A percentile compares a stretch with the other conserved stretches of the same genome.
Conservation (phyloP, 1,284 basidiomycete genomes). For the Boletus mariae region DNA sequence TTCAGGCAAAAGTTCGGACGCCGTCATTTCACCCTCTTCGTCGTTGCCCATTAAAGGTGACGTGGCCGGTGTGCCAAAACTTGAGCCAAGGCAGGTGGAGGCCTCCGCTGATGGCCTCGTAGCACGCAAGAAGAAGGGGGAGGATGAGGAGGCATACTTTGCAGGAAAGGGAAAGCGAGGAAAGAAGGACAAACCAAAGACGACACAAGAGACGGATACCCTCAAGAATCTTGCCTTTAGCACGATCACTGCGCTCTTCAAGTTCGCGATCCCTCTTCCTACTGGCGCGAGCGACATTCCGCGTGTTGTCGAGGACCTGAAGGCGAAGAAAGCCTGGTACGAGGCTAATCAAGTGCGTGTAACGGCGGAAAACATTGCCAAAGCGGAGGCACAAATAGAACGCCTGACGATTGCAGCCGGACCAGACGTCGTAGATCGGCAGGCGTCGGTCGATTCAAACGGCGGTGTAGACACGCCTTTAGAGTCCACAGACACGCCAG, state of each 20-base stretch:
- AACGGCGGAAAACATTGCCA: conserved; percentile 70
- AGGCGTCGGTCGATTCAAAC: conserved; percentile 37
- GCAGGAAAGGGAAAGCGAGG: conserved; percentile 74
- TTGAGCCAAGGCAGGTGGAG: conserved; percentile 86
- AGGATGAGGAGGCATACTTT: conserved; percentile 84
- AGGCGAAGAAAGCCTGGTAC: conserved; percentile 95
- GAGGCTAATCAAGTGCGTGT: conserved; percentile 70
- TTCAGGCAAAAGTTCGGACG: conserved; percentile 66
- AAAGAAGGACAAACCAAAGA: conserved; percentile 55
- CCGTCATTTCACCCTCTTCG: conserved; percentile 47
- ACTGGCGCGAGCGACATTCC: conserved; percentile 74
- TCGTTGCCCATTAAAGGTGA: conserved; percentile 42
- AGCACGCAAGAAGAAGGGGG: conserved; percentile 88
- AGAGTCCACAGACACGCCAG: conserved; percentile 47
- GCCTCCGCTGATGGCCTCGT: conserved; percentile 67
- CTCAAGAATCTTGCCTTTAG: conserved; percentile 64
- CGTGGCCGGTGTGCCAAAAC: conserved; percentile 72
- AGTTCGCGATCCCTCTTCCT: conserved; percentile 90
- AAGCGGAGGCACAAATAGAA: conserved; percentile 78
- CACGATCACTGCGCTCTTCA: conserved; percentile 84
- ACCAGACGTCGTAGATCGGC: conserved; percentile 40
- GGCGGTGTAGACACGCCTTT: conserved; percentile 45
- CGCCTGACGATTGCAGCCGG: conserved; percentile 51
- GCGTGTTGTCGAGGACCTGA: conserved; percentile 85
- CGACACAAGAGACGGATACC: conserved; percentile 38